phyloP scores from a whole-genome alignment of 345 rosid genomes.

The Hevea brasiliensis region DNA sequence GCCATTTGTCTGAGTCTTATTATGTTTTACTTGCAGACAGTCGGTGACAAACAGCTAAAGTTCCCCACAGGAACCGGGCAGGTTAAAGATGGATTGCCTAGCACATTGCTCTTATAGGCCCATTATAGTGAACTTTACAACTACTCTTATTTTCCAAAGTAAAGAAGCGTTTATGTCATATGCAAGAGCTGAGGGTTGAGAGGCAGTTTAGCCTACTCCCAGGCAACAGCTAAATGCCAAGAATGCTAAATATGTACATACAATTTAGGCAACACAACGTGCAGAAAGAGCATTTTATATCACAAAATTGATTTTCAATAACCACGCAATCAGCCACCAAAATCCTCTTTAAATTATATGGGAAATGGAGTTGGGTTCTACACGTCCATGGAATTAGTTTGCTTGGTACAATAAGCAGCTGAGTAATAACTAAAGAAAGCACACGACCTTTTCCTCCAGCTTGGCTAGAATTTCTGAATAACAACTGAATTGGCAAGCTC shows the following conservation, averaged over 20 bases:
- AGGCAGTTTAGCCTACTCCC: too few species aligned
- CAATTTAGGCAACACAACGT: background rate
- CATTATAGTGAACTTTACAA: too few species aligned
- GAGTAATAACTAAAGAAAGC: background rate
- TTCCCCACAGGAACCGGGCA: too few species aligned
- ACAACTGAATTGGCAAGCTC: slow-evolving; percentile 83
- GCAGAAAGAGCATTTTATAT: background rate
- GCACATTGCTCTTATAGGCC: too few species aligned
- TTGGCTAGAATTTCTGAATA: slow-evolving; percentile 70
- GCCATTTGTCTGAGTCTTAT: too few species aligned
- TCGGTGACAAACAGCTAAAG: too few species aligned
- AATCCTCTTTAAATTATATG: slow-evolving; percentile 10
- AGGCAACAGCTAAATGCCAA: background rate
- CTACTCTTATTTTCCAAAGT: too few species aligned
- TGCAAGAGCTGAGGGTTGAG: too few species aligned
- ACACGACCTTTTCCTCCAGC: background rate
- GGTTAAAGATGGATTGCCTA: too few species aligned
- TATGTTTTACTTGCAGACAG: too few species aligned
- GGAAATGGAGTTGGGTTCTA: slow-evolving; percentile 7
- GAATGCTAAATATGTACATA: background rate
- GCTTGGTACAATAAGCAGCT: slow-evolving; percentile 10
- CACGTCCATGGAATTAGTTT: slow-evolving; percentile 3
- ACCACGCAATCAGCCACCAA: slow-evolving; percentile 20
- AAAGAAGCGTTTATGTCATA: too few species aligned
- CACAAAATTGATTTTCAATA: slow-evolving; percentile 13